Evolutionary conservation across 257 asterid species (phyloP).

Genomic region (Cruciata laevipes): DNA sequence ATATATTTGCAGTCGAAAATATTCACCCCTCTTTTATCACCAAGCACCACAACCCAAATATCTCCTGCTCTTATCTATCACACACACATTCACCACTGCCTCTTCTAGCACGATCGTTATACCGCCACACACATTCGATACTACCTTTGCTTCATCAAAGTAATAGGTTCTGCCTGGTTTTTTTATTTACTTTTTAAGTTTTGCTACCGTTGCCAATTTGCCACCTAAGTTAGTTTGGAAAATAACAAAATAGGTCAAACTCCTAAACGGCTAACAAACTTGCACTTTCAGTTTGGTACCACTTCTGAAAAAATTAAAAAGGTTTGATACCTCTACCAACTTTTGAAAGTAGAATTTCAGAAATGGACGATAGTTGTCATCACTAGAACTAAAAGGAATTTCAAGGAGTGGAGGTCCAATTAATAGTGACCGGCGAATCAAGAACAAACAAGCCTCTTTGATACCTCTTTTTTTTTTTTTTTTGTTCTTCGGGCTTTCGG

Average conservation of each 20-base stretch:
- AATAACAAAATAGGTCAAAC: not conserved
- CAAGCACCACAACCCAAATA: too few species aligned
- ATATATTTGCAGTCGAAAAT: too few species aligned
- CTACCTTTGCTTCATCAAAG: too few species aligned
- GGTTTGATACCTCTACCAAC: slow-evolving; percentile 4
- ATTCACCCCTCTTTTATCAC: too few species aligned
- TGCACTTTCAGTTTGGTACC: not conserved
- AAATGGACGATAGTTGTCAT: not conserved
- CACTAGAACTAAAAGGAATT: not conserved
- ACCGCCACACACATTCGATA: too few species aligned
- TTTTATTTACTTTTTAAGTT: too few species aligned
- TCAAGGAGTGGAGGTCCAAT: not conserved
- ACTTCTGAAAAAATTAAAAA: not conserved
- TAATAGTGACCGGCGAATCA: not conserved
- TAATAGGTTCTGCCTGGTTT: too few species aligned
- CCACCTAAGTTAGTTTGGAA: not conserved
- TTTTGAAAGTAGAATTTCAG: not conserved
- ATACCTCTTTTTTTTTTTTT: not conserved
- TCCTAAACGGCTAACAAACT: not conserved
- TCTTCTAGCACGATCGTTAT: too few species aligned
- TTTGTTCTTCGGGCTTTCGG: not conserved
- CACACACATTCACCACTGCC: too few species aligned
- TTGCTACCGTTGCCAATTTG: too few species aligned
- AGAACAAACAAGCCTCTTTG: not conserved
- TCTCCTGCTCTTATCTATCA: too few species aligned